These are phyloP conservation scores for Nicotiana paniculata DNA, from an alignment of 257 asterid species.

Conservation along the genomic window DNA sequence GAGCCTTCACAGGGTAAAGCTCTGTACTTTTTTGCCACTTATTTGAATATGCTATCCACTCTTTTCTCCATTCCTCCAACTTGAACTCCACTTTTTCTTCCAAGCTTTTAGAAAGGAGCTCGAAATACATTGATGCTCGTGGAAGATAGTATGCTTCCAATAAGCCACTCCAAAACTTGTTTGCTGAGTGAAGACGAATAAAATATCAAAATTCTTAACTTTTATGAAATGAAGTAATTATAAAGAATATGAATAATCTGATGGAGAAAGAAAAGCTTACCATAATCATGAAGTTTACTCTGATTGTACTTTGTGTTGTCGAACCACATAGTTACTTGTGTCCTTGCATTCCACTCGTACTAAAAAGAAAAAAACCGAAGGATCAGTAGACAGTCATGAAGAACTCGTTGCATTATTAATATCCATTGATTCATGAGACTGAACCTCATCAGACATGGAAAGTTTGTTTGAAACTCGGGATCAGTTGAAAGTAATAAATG, in stretches of 20 bases:
- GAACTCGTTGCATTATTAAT: not conserved
- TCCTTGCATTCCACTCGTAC: slow-evolving; percentile 98
- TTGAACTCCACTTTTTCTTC: slow-evolving; percentile 42
- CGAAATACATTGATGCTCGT: slow-evolving; percentile 73
- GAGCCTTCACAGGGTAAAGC: slow-evolving; percentile 60
- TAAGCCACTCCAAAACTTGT: slow-evolving; percentile 93
- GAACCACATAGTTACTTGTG: slow-evolving; percentile 97
- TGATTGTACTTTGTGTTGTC: slow-evolving; percentile 57
- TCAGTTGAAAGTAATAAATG: not conserved
- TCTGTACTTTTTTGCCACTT: slow-evolving; percentile 68
- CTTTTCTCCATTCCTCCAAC: slow-evolving; percentile 75
- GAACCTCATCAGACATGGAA: not conserved
- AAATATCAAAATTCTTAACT: not conserved
- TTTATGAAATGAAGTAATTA: not conserved
- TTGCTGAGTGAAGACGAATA: slow-evolving; percentile 43
- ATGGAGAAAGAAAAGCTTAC: slow-evolving; percentile 21
- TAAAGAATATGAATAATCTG: not conserved
- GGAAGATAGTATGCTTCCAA: slow-evolving; percentile 73
- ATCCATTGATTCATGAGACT: not conserved
- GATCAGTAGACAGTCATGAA: not conserved
- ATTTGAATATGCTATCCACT: slow-evolving; percentile 85
- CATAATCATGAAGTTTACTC: slow-evolving; percentile 90
- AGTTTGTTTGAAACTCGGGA: not conserved
- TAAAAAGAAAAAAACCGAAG: slow-evolving; percentile 13
- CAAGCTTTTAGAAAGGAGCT: slow-evolving; percentile 48